A percentile compares a stretch with the other conserved stretches of the same genome.
These are phyloP conservation scores for Calycina herbarum DNA, from an alignment of 2,329 filamentous ascomycete species.

Conservation along the genomic window DNA sequence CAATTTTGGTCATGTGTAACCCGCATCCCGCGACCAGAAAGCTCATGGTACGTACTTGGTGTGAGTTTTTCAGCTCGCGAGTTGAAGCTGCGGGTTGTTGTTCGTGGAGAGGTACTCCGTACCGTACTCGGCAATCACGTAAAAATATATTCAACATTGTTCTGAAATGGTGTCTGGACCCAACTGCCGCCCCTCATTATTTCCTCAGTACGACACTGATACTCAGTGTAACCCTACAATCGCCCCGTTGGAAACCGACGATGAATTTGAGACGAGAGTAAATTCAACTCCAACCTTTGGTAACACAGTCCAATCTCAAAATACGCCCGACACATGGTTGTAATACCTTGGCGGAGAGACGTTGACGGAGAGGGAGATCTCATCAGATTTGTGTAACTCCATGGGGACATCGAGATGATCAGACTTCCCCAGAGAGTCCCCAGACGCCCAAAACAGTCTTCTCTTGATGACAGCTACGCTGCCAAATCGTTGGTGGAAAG, in stretches of 20 bases:
- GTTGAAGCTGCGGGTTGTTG: neutral
- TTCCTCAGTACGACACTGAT: neutral
- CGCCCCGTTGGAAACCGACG: slow-evolving; percentile 1
- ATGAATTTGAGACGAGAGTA: neutral
- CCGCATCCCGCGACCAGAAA: neutral
- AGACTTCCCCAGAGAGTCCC: neutral
- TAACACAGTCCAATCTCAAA: slow-evolving; percentile 5
- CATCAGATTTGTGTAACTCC: neutral
- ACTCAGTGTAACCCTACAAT: slow-evolving; percentile 10
- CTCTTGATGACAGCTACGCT: neutral
- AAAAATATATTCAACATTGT: neutral
- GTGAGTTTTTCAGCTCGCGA: neutral
- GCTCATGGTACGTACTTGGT: no score
- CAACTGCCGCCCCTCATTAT: neutral
- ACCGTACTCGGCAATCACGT: neutral
- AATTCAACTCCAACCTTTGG: slow-evolving; percentile 1
- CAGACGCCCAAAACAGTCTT: neutral
- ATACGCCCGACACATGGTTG: slow-evolving; percentile 2
- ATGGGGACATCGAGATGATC: neutral
- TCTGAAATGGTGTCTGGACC: neutral
- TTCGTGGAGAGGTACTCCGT: neutral
- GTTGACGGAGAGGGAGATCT: neutral
- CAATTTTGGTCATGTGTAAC: slow-evolving; percentile 9
- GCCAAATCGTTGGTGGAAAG: neutral
- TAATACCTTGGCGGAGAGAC: neutral